Percentiles rank a stretch among this genome's conserved stretches.
Evolutionary conservation across 2,329 filamentous ascomycete genomes (phyloP).

Genomic region (Clarireedia homoeocarpa): DNA sequence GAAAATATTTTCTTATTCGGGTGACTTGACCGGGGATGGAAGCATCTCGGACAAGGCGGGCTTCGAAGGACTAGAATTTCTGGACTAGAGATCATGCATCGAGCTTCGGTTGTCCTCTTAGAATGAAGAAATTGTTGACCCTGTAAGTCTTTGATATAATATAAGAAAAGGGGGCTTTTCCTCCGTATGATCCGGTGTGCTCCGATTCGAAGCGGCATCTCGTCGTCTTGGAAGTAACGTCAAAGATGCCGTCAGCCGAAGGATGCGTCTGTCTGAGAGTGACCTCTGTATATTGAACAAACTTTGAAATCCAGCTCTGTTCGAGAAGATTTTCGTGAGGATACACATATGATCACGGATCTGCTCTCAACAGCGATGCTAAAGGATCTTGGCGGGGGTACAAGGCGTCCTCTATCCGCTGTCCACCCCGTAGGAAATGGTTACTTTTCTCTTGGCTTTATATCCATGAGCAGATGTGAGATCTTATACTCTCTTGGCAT

Average conservation of each 20-base stretch:
- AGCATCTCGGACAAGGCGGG: neutral
- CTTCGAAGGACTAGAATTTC: neutral
- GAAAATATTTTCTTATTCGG: neutral
- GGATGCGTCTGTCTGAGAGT: too few species aligned
- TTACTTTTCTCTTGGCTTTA: constrained; percentile 8
- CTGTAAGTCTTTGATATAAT: neutral
- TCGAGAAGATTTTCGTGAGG: too few species aligned
- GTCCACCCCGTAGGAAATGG: neutral
- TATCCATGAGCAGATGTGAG: constrained; percentile 1
- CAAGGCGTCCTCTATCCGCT: constrained; percentile 6
- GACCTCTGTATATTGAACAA: too few species aligned
- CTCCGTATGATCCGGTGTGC: neutral
- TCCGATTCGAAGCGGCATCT: too few species aligned
- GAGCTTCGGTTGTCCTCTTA: neutral
- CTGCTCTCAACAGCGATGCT: neutral
- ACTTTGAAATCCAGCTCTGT: too few species aligned
- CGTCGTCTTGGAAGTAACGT: neutral
- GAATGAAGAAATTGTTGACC: neutral
- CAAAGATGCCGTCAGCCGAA: neutral
- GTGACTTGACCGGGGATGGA: neutral
- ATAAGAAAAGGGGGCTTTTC: neutral
- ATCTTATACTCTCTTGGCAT: constrained; percentile 5
- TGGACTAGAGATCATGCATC: neutral
- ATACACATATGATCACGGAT: neutral
- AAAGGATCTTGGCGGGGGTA: constrained; percentile 1